phyloP scores from a whole-genome alignment of 202 grass and related monocot genomes.

The Bolboschoenoplectus hybrid region DNA sequence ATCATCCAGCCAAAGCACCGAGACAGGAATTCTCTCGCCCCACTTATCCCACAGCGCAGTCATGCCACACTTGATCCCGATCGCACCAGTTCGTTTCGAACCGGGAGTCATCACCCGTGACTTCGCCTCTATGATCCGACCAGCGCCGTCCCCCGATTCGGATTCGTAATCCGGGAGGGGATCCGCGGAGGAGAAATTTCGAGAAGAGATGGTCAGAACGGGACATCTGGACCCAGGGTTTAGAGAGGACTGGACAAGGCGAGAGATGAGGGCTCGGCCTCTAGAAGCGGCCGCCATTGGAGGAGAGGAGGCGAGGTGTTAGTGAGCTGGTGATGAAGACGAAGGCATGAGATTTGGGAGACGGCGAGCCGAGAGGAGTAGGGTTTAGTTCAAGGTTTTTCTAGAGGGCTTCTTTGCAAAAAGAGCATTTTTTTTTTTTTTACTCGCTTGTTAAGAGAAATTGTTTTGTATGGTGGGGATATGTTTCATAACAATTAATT shows the following conservation, averaged over 20 bases:
- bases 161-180: slow-evolving; percentile 46
- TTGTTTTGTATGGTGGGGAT: no score
- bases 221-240: slow-evolving; percentile 20
- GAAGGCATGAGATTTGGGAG: background rate
- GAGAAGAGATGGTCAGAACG: slow-evolving; percentile 48
- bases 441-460: no score
- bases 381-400: slow-evolving; percentile 34
- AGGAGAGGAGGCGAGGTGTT: slow-evolving; percentile 21
- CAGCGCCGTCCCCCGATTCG: slow-evolving; percentile 20
- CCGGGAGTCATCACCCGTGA: slow-evolving; percentile 55
- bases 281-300: slow-evolving; percentile 80
- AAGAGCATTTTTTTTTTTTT: background rate
- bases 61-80: slow-evolving; percentile 96
- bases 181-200: slow-evolving; percentile 50
- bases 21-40: slow-evolving; percentile 87
- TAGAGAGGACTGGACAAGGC: slow-evolving; percentile 40
- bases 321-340: slow-evolving; percentile 31
- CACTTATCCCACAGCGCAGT: slow-evolving; percentile 97
- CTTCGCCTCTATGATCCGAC: slow-evolving; percentile 69
- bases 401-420: slow-evolving; percentile 27
- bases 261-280: slow-evolving; percentile 61
- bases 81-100: slow-evolving; percentile 72
- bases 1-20: slow-evolving; percentile 92
- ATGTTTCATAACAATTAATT: no score
- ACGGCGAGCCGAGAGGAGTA: background rate